phyloP scores from a whole-genome alignment of 2,329 filamentous ascomycete genomes.

The Aspergillus texensis region DNA sequence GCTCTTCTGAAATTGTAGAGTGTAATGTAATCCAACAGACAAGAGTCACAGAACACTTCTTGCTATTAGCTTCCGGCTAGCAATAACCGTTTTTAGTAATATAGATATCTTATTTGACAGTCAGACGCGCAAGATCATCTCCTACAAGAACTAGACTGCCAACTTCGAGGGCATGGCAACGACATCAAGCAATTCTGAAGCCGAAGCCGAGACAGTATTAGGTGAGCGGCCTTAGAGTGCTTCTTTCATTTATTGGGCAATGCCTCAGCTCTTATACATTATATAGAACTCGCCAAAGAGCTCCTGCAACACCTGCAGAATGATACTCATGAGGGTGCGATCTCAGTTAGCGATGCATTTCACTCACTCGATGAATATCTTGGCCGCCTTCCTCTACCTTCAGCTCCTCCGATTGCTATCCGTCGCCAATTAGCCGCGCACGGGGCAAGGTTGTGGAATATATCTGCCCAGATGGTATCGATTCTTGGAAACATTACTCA shows the following conservation, averaged over 20 bases:
- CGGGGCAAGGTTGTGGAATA: slow-evolving; percentile 44
- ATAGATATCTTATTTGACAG: not conserved
- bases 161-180: not conserved
- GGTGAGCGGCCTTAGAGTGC: slow-evolving; percentile 8
- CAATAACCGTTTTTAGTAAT: not conserved
- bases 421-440: slow-evolving; percentile 31
- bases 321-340: not conserved
- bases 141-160: not conserved
- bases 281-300: slow-evolving; percentile 28
- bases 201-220: slow-evolving; percentile 12
- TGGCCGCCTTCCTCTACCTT: slow-evolving; percentile 14
- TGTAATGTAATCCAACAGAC: not conserved
- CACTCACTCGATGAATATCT: slow-evolving; percentile 22
- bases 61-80: not conserved
- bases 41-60: not conserved
- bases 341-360: slow-evolving; percentile 4
- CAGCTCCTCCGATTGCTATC: slow-evolving; percentile 8
- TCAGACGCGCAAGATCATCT: not conserved
- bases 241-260: not conserved
- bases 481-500: slow-evolving; percentile 12
- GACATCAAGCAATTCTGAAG: not conserved
- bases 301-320: slow-evolving; percentile 17
- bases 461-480: slow-evolving; percentile 29
- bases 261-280: not conserved
- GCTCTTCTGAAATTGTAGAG: not conserved